Percentiles rank a stretch among this genome's conserved stretches.
phyloP scores from a whole-genome alignment of 2,329 filamentous ascomycete genomes.

The Paraphaeosphaeria sporulosa region DNA sequence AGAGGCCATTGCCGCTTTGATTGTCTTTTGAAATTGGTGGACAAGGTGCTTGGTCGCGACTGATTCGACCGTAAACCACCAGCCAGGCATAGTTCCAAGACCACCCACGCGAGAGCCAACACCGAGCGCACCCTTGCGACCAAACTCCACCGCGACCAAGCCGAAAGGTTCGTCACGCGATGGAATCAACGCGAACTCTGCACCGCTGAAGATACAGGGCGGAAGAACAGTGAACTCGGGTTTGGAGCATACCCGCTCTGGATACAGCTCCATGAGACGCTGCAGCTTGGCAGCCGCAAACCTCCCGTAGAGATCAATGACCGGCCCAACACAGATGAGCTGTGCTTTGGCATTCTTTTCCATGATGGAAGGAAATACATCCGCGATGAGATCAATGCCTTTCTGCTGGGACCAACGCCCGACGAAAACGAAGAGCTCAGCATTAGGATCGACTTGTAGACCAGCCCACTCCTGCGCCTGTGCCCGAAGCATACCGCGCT shows the following conservation, averaged over 20 bases:
- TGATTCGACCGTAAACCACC: constrained; percentile 75
- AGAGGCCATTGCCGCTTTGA: constrained; percentile 67
- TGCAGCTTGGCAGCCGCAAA: constrained; percentile 72
- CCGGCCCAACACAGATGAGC: constrained; percentile 69
- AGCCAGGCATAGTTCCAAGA: constrained; percentile 73
- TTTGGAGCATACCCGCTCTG: constrained; percentile 71
- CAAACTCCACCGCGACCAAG: constrained; percentile 73
- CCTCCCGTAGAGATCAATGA: constrained; percentile 73
- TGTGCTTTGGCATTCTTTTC: constrained; percentile 67
- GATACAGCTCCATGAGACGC: constrained; percentile 70
- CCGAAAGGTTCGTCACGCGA: constrained; percentile 75
- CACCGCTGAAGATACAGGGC: constrained; percentile 72
- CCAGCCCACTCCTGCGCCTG: constrained; percentile 74
- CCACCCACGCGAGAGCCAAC: constrained; percentile 72
- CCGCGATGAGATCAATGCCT: constrained; percentile 72
- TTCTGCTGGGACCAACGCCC: constrained; percentile 75
- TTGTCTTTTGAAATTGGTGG: constrained; percentile 70
- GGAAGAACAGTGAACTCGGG: constrained; percentile 72
- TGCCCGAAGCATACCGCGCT: constrained; percentile 61
- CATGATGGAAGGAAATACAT: constrained; percentile 69
- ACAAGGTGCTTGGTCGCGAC: constrained; percentile 69
- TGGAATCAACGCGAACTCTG: constrained; percentile 73
- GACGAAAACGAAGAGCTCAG: constrained; percentile 73
- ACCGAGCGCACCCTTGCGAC: constrained; percentile 71
- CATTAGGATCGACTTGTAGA: constrained; percentile 64